A percentile compares a stretch with the other conserved stretches of the same genome.
Conservation (phyloP, 2,329 filamentous ascomycete genomes). For the Monilinia fructigena region DNA sequence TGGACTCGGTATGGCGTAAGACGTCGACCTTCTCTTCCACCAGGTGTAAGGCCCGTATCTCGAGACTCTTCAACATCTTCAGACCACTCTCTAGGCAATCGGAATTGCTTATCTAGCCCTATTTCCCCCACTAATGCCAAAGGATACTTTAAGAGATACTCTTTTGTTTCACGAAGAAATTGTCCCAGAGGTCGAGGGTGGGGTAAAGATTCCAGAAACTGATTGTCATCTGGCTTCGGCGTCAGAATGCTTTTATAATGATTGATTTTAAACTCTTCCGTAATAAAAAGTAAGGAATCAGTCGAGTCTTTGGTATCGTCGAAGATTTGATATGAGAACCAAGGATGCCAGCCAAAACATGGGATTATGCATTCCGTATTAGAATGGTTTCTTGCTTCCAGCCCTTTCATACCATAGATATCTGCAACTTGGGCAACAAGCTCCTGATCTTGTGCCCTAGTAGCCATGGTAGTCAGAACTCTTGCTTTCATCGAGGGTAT, state of each 20-base stretch:
- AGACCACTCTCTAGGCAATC: constrained; percentile 62
- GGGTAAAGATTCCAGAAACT: constrained; percentile 53
- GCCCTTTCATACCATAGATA: constrained; percentile 48
- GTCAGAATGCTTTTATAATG: constrained; percentile 69
- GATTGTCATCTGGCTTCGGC: constrained; percentile 50
- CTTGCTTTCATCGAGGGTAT: constrained; percentile 66
- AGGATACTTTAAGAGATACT: constrained; percentile 56
- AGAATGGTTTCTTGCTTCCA: constrained; percentile 35
- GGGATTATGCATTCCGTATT: constrained; percentile 54
- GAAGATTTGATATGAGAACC: constrained; percentile 78
- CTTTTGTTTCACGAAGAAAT: constrained; percentile 56
- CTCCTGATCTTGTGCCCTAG: constrained; percentile 70
- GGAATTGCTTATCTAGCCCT: constrained; percentile 74
- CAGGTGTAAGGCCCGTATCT: constrained; percentile 58
- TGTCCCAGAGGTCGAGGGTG: constrained; percentile 58
- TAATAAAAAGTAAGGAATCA: constrained; percentile 15
- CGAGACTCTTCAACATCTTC: constrained; percentile 43
- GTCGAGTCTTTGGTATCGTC: constrained; percentile 49
- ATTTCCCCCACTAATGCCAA: constrained; percentile 73
- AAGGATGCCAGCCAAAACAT: constrained; percentile 85
- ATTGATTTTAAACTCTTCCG: constrained; percentile 44
- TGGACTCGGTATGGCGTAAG: constrained; percentile 67
- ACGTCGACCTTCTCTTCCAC: constrained; percentile 66
- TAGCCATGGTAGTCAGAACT: constrained; percentile 73
- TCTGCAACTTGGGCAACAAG: constrained; percentile 64